Evolutionary conservation across 164 flowering plant species (phyloP).

Genomic region (Tinospora cordifolia): DNA sequence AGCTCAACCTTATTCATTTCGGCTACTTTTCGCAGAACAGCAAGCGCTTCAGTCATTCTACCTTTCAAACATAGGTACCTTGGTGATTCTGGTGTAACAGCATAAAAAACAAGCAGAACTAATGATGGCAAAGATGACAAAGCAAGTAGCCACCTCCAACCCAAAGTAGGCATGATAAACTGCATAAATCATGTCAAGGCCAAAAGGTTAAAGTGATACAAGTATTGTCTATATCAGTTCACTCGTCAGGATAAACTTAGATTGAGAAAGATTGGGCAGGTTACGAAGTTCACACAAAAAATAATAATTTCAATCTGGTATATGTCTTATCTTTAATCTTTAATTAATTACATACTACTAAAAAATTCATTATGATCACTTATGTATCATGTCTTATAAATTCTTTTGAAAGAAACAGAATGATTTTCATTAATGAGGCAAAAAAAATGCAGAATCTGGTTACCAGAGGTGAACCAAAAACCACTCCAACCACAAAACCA

Average conservation of each 20-base stretch:
- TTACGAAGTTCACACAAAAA: no score
- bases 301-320: no score
- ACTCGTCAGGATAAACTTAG: not conserved
- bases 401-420: no score
- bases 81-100: constrained; percentile 75
- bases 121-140: constrained; percentile 69
- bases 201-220: not conserved
- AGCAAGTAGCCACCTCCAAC: constrained; percentile 95
- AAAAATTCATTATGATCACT: no score
- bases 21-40: constrained; percentile 54
- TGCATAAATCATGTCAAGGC: constrained; percentile 21
- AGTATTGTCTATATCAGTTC: not conserved
- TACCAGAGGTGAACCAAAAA: no score
- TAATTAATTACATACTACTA: no score
- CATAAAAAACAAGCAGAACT: constrained; percentile 55
- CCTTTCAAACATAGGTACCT: constrained; percentile 69
- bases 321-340: no score
- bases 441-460: no score
- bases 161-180: constrained; percentile 78
- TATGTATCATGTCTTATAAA: no score
- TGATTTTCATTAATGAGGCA: no score
- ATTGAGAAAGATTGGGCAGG: not conserved
- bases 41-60: constrained; percentile 45
- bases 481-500: no score
- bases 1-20: constrained; percentile 41